Percentiles rank a stretch among this genome's conserved stretches.
phyloP scores from a whole-genome alignment of 768 basidiomycete genomes.

The Auricularia cornea region DNA sequence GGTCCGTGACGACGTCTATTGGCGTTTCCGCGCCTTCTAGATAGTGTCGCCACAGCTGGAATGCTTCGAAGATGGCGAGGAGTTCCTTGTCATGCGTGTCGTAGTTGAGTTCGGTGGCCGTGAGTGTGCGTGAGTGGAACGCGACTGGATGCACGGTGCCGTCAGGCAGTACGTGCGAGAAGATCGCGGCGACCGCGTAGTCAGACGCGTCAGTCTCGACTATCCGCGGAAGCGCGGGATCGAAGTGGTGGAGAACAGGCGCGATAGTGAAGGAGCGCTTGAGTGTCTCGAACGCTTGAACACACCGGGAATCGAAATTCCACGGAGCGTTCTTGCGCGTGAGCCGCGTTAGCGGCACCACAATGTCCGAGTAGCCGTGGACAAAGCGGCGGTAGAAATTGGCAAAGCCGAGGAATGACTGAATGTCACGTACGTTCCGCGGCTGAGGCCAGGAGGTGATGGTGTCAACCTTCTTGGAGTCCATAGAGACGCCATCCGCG shows the following conservation, averaged over 20 bases:
- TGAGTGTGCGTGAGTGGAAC: constrained; percentile 27
- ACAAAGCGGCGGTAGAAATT: constrained; percentile 29
- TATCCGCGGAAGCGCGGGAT: too few species aligned
- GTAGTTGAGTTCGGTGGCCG: constrained; percentile 35
- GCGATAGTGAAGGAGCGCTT: constrained; percentile 21
- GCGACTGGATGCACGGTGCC: constrained; percentile 29
- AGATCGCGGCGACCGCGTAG: too few species aligned
- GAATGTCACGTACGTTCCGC: too few species aligned
- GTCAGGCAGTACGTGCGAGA: constrained; percentile 11
- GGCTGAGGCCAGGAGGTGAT: too few species aligned
- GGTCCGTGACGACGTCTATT: too few species aligned
- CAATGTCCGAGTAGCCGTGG: constrained; percentile 24
- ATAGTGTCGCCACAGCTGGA: constrained; percentile 14
- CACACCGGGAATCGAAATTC: constrained; percentile 10
- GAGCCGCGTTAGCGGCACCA: constrained; percentile 21
- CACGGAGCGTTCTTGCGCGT: constrained; percentile 20
- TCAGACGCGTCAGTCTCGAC: too few species aligned
- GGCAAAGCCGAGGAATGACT: constrained; percentile 22
- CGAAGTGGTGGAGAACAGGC: too few species aligned
- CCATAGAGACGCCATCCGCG: too few species aligned
- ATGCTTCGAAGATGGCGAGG: constrained; percentile 32
- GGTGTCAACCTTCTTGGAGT: too few species aligned
- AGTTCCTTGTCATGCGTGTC: constrained; percentile 45
- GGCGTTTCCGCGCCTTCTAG: constrained; percentile 14
- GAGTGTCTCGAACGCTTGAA: constrained; percentile 22